Percentiles rank a stretch among this genome's conserved stretches.
phyloP scores from a whole-genome alignment of 2,329 filamentous ascomycete genomes.

The Bertia moriformis region DNA sequence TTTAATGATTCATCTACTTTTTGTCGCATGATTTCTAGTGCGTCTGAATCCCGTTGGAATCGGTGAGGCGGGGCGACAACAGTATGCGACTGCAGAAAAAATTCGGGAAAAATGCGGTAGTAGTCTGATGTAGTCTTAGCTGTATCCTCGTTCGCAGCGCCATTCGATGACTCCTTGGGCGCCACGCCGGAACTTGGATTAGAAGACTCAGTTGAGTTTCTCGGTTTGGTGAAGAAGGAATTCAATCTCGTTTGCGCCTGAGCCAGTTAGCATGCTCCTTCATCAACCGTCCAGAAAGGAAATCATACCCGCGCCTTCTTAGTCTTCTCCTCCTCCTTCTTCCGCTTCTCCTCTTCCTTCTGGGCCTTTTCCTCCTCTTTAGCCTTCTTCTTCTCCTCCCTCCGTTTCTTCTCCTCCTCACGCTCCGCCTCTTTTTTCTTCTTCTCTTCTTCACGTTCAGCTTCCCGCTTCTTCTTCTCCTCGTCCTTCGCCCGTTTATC shows the following conservation, averaged over 20 bases:
- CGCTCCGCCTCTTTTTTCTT: slow-evolving; percentile 5
- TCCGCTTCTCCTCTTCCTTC: slow-evolving; percentile 6
- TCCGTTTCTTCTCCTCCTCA: slow-evolving; percentile 3
- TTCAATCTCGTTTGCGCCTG: neutral
- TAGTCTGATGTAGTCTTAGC: slow-evolving; percentile 16
- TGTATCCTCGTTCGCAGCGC: neutral
- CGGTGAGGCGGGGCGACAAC: slow-evolving; percentile 30
- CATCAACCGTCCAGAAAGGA: neutral
- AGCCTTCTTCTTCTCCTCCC: slow-evolving; percentile 4
- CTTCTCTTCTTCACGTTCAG: slow-evolving; percentile 4
- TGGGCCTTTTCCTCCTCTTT: slow-evolving; percentile 7
- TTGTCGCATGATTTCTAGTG: neutral
- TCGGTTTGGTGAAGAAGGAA: neutral
- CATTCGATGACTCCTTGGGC: neutral
- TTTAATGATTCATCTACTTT: slow-evolving; percentile 7
- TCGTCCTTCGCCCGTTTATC: slow-evolving; percentile 2
- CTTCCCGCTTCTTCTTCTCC: slow-evolving; percentile 1
- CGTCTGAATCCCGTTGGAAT: slow-evolving; percentile 19
- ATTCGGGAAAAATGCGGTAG: slow-evolving; percentile 40
- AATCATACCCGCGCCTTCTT: too few species aligned
- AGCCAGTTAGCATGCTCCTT: neutral
- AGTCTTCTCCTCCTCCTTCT: neutral
- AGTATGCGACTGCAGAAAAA: slow-evolving; percentile 40
- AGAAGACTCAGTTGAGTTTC: neutral
- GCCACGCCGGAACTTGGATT: neutral